Percentiles rank a stretch among this genome's conserved stretches.
Conservation (phyloP, 768 basidiomycete species). For the Boletus reticulatus region DNA sequence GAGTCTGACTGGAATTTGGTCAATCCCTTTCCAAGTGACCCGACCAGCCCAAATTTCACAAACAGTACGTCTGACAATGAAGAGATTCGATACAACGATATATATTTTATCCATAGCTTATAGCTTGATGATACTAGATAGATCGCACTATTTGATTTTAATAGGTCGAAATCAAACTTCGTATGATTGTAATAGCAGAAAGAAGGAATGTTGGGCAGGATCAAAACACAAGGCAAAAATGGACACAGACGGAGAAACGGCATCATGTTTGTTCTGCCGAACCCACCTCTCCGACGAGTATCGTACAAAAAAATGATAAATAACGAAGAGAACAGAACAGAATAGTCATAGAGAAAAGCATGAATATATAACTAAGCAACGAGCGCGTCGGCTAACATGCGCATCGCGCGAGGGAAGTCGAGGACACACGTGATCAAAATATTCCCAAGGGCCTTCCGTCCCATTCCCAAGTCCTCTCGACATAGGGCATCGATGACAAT, state of each 20-base stretch:
- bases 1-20: too few relatives aligned
- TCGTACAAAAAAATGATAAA: conserved; percentile 1
- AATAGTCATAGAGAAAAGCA: background rate
- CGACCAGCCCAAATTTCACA: too few relatives aligned
- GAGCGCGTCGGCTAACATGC: background rate
- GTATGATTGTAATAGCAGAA: too few relatives aligned
- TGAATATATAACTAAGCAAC: background rate
- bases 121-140: too few relatives aligned
- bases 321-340: background rate
- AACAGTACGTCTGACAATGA: too few relatives aligned
- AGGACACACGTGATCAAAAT: background rate
- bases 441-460: background rate
- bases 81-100: too few relatives aligned
- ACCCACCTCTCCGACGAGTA: background rate
- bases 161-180: too few relatives aligned
- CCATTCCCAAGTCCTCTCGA: background rate
- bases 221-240: background rate
- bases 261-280: background rate
- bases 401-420: too few relatives aligned
- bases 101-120: too few relatives aligned
- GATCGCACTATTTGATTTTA: too few relatives aligned
- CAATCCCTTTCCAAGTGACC: too few relatives aligned
- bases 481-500: background rate
- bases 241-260: background rate
- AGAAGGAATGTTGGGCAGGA: too few relatives aligned